These are phyloP conservation scores for Metarhizium robertsii DNA, from an alignment of 2,329 filamentous ascomycete species.

Conservation along the genomic window DNA sequence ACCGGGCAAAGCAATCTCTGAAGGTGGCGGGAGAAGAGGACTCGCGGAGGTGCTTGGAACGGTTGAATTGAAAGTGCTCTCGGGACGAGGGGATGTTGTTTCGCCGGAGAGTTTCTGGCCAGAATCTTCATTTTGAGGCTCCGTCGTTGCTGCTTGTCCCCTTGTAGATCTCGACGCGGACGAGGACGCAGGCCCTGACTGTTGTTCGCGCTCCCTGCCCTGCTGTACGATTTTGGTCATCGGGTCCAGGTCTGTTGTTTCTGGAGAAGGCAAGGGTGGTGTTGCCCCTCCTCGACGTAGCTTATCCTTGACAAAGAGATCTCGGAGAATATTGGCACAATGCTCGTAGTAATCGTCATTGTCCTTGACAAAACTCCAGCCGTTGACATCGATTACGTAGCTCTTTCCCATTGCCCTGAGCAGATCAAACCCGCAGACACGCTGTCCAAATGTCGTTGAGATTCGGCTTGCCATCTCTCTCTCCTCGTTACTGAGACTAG, in stretches of 20 bases:
- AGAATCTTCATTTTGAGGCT: slow-evolving; percentile 16
- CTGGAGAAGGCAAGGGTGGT: slow-evolving; percentile 41
- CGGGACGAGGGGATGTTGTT: slow-evolving; percentile 22
- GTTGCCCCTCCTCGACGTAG: slow-evolving; percentile 52
- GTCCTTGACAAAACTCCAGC: slow-evolving; percentile 99
- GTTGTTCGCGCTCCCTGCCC: slow-evolving; percentile 31
- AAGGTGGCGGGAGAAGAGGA: slow-evolving; percentile 23
- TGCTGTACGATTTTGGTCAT: slow-evolving; percentile 22
- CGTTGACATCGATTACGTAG: slow-evolving; percentile 97
- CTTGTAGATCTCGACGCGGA: slow-evolving; percentile 19
- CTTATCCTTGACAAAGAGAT: slow-evolving; percentile 80
- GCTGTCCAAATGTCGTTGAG: slow-evolving; percentile 82
- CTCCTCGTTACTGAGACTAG: slow-evolving; percentile 70
- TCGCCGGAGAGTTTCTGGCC: slow-evolving; percentile 15
- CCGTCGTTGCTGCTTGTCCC: slow-evolving; percentile 11
- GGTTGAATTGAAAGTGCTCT: slow-evolving; percentile 22
- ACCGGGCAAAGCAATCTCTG: slow-evolving; percentile 18
- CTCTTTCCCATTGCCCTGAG: slow-evolving; percentile 81
- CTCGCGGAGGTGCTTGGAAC: slow-evolving; percentile 26
- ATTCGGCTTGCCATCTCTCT: slow-evolving; percentile 82
- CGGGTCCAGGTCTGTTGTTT: slow-evolving; percentile 34
- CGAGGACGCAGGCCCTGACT: slow-evolving; percentile 10
- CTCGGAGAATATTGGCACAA: slow-evolving; percentile 73
- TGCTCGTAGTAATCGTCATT: slow-evolving; percentile 98
- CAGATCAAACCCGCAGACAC: slow-evolving; percentile 93